A percentile compares a stretch with the other conserved stretches of the same genome.
Conservation (phyloP, 2,329 filamentous ascomycete genomes). For the Clarireedia hainanense region DNA sequence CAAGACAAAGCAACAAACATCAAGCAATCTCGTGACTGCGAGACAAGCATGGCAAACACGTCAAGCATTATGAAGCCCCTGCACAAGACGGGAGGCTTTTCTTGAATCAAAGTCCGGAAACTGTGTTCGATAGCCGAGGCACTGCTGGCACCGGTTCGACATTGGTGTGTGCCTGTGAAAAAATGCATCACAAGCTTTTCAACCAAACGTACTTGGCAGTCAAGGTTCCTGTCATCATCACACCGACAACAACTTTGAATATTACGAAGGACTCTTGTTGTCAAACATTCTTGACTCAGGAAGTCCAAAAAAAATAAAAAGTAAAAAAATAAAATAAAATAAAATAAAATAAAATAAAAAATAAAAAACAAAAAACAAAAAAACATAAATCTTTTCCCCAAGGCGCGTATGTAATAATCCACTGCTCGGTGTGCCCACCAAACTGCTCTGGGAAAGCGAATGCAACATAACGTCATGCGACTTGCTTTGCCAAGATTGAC, state of each 20-base stretch:
- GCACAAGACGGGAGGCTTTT: not conserved
- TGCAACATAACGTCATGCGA: conserved; percentile 4
- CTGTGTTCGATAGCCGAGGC: not conserved
- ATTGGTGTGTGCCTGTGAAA: not conserved
- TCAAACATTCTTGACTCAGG: not conserved
- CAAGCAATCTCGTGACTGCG: not conserved
- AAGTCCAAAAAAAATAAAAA: not conserved
- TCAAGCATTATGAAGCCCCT: not conserved
- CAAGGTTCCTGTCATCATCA: no score
- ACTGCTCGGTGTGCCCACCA: not conserved
- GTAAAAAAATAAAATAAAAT: no score
- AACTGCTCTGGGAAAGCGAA: not conserved
- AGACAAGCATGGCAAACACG: not conserved
- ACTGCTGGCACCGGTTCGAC: not conserved
- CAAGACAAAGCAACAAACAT: no score
- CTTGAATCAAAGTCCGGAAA: not conserved
- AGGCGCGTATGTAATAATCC: not conserved
- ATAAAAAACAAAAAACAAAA: no score
- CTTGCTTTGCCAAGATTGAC: conserved; percentile 1
- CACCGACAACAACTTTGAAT: no score
- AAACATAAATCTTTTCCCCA: not conserved
- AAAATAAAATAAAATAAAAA: no score
- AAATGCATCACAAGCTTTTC: no score
- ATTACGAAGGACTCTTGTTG: no score
- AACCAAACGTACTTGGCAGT: no score